Base-by-base conservation (phyloP, 257 asterid genomes). In the Solanum sejunctum region DNA sequence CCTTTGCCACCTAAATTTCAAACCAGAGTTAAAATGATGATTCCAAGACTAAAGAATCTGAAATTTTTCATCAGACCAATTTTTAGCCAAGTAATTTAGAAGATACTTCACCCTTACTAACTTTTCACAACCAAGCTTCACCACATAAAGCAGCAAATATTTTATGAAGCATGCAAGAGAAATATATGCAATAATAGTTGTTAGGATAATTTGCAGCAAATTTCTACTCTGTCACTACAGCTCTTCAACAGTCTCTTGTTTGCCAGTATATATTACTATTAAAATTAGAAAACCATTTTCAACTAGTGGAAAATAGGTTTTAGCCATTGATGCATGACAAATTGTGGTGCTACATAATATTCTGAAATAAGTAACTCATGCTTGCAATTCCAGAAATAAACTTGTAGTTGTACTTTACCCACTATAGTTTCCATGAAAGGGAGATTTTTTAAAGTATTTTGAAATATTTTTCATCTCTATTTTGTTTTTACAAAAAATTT, bases 1-100 rank as follows among this genome's bases (percentile, higher is more conserved):
- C 99, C 92, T 87, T 92, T 51, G 99, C 98, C 64, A 96, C 98
- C 99, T 96, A 83, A 80, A 81, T 49, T 56, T 78, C 80, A 52
- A 26, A 78, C 49, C 28, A 78, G 23, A 78, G 21, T 23, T 9
- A 26, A 78, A 28, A 78, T 12, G 7, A 52, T 78, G 61, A 26
- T 78, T 26, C 18, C 45, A 56, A 72, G 57, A 43, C 12, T 21
- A 13, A 15, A 77, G 82, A 23, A 77, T 77, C 63, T 23, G 16
- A 49, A 26, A 77, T 2, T 2, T 77, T 51, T 77, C 43, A 77
- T 23, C 63, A 51, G 11, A 51, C 23, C 82, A 51, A 0, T 51
- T 36, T 26, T 51, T 15, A 75, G 32, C 23, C 43, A 23, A 49
- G 13, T 8, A 28, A 49, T 23, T 75, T 21, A 17, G 55, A 75